A percentile compares a stretch with the other conserved stretches of the same genome.
These are phyloP conservation scores for Alternaria consortialis DNA, from an alignment of 2,329 filamentous ascomycete genomes.

Conservation along the genomic window DNA sequence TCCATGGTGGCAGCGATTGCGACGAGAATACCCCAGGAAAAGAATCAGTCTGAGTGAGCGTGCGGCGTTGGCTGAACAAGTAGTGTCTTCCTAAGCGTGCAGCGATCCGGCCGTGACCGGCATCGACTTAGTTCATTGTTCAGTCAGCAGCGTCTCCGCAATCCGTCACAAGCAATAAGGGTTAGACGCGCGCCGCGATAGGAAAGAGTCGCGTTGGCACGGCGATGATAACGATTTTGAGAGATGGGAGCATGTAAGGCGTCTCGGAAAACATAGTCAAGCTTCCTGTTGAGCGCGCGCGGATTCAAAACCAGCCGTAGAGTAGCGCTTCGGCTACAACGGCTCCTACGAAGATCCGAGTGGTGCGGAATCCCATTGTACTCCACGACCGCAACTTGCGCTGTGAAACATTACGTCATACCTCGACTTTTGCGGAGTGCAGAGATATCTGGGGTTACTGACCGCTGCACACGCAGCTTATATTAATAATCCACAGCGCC, in stretches of 20 bases:
- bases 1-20: slow-evolving; percentile 23
- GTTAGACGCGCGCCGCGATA: slow-evolving; percentile 1
- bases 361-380: not conserved
- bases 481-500: not conserved
- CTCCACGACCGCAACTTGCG: not conserved
- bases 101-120: slow-evolving; percentile 28
- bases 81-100: slow-evolving; percentile 25
- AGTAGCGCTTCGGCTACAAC: slow-evolving; percentile 3
- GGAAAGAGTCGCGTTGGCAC: slow-evolving; percentile 15
- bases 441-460: not conserved
- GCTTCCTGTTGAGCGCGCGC: slow-evolving; percentile 1
- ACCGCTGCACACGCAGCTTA: not conserved
- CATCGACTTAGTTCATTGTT: slow-evolving; percentile 23
- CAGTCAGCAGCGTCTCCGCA: slow-evolving; percentile 24
- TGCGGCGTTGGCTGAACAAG: slow-evolving; percentile 16
- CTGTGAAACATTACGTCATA: slow-evolving; percentile 7
- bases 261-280: not conserved
- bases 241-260: slow-evolving; percentile 2
- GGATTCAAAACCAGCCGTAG: not conserved
- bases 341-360: slow-evolving; percentile 4
- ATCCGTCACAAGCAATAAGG: slow-evolving; percentile 9
- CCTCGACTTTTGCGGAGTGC: not conserved
- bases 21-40: not conserved
- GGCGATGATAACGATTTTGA: not conserved
- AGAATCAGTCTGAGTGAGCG: not conserved